Percentiles rank a stretch among this genome's conserved stretches.
phyloP scores from a whole-genome alignment of 257 asterid genomes.

The Nicotiana undulata region DNA sequence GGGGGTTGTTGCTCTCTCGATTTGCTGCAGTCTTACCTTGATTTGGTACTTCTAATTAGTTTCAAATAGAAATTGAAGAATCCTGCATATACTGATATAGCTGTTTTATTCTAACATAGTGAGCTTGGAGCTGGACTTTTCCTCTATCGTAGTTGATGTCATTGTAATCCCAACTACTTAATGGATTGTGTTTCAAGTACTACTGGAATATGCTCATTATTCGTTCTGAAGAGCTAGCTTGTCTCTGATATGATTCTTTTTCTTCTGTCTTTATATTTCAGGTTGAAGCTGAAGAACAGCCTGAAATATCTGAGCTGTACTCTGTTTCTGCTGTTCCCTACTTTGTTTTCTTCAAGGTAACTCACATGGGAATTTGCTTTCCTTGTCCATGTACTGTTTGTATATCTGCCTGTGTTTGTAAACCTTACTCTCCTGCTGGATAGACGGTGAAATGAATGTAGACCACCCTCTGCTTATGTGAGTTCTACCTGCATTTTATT shows the following conservation, averaged over 20 bases:
- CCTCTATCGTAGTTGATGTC: neutral
- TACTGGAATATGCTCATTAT: neutral
- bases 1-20: neutral
- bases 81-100: neutral
- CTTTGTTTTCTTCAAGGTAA: constrained; percentile 89
- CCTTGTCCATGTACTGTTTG: neutral
- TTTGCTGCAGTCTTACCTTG: neutral
- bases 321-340: constrained; percentile 86
- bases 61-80: neutral
- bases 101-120: neutral
- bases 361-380: neutral
- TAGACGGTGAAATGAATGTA: neutral
- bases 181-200: neutral
- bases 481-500: neutral
- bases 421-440: neutral
- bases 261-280: constrained; percentile 12
- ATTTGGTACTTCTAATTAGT: neutral
- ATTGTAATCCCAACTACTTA: neutral
- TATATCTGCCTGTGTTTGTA: neutral
- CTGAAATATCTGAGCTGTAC: constrained; percentile 82
- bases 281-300: constrained; percentile 99
- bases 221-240: neutral
- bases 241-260: neutral
- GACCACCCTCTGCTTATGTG: neutral
- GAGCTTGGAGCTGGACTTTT: neutral